Evolutionary conservation across 192 early-diverging fungal species (phyloP), one percentile per base, ranked within the genome.

Genomic region (Entrophospora sp.): DNA sequence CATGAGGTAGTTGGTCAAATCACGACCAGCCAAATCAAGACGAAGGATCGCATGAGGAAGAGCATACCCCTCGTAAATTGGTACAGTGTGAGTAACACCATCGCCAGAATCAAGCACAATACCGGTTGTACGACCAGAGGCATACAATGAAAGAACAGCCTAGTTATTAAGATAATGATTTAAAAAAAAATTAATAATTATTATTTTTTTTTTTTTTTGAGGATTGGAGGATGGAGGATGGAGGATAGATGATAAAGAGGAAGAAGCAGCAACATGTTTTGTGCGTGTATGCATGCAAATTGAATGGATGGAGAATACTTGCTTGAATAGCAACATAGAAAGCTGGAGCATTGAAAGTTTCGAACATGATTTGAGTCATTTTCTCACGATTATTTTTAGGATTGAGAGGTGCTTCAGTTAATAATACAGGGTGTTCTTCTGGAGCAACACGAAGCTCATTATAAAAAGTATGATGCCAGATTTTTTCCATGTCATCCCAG

Each of bases 311-410:
- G 10, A 2, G 24, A 46, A 49, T 31, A 36, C 27, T 24, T 37
- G 56, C 69, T 77, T 95, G 94, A 77, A 96, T 97, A 73, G 87
- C 84, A 60, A 99, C 93, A 77, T 96, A 99, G 86, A 97, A 95
- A 59, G 91, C 96, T 64, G 92, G 93, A 46, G 86, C 83, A 76
- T 94, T 93, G 87, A 96, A 97, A 70, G 92, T 92, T 84, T 97
- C 96, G 71, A 97, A 99, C 94, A 96, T 96, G 75, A 99, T 95
- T 81, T 99, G 92, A 67, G 91, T 91, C 94, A 96, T 97, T 88
- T 95, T 95, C 76, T 96, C 95, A 73, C 96, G 92, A 86, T 99
- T 97, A 71, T 84, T 86, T 85, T 95, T 96, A 74, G 94, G 93
- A 87, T 99, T 97, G 68, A 96, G 85, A 27, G 94, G 93, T 59